Percentiles rank a stretch among this genome's conserved stretches.
phyloP scores from a whole-genome alignment of 2,329 filamentous ascomycete genomes.

The Arthrinium phaeospermum region DNA sequence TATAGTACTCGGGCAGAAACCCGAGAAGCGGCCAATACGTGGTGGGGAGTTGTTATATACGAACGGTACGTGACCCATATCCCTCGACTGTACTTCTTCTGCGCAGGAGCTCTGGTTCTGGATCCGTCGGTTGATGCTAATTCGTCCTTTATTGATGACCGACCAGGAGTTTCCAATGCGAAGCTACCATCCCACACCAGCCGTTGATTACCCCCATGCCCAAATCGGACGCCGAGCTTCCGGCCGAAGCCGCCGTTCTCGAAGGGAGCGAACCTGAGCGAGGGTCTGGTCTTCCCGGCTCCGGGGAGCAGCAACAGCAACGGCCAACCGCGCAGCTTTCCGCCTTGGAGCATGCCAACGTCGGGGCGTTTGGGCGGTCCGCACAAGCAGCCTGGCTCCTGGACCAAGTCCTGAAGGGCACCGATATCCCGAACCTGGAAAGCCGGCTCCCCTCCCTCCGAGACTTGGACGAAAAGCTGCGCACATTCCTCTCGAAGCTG shows the following conservation, averaged over 20 bases:
- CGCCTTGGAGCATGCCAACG: constrained; percentile 10
- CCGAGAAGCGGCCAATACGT: constrained; percentile 36
- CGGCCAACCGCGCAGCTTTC: constrained; percentile 19
- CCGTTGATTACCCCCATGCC: constrained; percentile 29
- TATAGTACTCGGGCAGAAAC: constrained; percentile 11
- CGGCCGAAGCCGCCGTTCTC: constrained; percentile 24
- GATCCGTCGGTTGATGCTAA: too few relatives aligned
- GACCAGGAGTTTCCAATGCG: constrained; percentile 24
- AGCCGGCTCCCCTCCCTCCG: constrained; percentile 14
- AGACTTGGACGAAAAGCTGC: constrained; percentile 16
- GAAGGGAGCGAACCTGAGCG: neutral
- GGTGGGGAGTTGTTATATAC: constrained; percentile 37
- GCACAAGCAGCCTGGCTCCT: constrained; percentile 34
- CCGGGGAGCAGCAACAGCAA: neutral
- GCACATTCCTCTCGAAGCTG: constrained; percentile 10
- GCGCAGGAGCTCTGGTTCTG: too few relatives aligned
- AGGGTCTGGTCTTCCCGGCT: neutral
- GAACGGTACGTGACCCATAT: constrained; percentile 31
- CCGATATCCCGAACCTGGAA: constrained; percentile 5
- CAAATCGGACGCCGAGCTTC: constrained; percentile 21
- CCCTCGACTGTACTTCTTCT: too few relatives aligned
- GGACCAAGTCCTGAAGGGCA: constrained; percentile 30
- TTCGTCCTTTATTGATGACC: too few relatives aligned
- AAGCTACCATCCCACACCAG: constrained; percentile 26
- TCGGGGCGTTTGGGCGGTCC: constrained; percentile 29